Evolutionary conservation across 2,329 filamentous ascomycete genomes (phyloP).

Genomic region (Zymoseptoria tritici): DNA sequence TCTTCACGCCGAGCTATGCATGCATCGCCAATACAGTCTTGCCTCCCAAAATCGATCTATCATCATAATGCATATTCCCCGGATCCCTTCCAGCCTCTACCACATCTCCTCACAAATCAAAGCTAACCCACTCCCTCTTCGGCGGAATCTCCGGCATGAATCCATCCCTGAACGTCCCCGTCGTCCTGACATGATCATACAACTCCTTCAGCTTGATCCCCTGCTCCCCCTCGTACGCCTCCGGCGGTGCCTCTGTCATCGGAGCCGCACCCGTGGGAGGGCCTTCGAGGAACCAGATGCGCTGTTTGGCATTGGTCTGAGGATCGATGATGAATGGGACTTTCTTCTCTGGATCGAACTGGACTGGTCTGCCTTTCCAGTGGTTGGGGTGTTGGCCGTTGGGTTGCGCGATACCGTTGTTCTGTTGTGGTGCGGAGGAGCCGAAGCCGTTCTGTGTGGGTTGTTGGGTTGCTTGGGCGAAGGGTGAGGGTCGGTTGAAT

Average conservation of each 20-base stretch:
- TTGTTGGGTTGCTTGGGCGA: conserved; percentile 2
- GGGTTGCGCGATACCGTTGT: not conserved
- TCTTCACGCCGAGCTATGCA: not conserved
- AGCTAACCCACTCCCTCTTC: conserved; percentile 60
- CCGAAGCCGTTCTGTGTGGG: not conserved
- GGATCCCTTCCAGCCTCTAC: not conserved
- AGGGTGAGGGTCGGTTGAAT: conserved; percentile 14
- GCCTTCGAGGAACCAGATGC: conserved; percentile 57
- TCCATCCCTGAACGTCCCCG: conserved; percentile 61
- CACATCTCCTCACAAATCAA: conserved; percentile 15
- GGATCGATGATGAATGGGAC: not conserved
- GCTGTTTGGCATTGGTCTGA: conserved; percentile 44
- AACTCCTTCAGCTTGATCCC: conserved; percentile 46
- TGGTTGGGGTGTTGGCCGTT: conserved; percentile 32
- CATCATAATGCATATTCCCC: not conserved
- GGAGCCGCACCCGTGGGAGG: conserved; percentile 46
- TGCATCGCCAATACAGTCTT: too few relatives aligned
- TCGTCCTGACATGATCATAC: conserved; percentile 58
- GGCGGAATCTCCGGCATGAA: conserved; percentile 72
- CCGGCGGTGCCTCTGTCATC: conserved; percentile 53
- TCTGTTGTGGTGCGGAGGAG: conserved; percentile 1
- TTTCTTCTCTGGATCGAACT: not conserved
- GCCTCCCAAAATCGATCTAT: not conserved
- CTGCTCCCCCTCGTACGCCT: conserved; percentile 53
- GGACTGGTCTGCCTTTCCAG: conserved; percentile 29